Evolutionary conservation across 768 basidiomycete species (phyloP).

Genomic region (Hebeloma cylindrosporum): DNA sequence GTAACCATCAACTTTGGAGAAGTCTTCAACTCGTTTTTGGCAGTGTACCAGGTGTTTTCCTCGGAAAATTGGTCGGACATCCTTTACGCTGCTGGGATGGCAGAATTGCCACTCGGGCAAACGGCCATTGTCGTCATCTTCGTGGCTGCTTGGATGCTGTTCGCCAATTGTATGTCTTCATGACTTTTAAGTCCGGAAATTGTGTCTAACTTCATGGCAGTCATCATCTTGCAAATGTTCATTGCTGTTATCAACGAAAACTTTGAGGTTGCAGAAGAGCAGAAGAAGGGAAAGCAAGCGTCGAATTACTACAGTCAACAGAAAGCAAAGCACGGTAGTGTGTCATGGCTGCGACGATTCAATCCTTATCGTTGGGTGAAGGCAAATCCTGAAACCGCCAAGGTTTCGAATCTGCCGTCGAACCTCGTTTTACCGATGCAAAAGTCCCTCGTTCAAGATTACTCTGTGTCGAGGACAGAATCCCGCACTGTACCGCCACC

Average conservation of each 20-base stretch:
- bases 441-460: slow-evolving; percentile 68
- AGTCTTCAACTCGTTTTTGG: slow-evolving; percentile 82
- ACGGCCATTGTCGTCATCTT: slow-evolving; percentile 70
- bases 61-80: slow-evolving; percentile 94
- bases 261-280: slow-evolving; percentile 89
- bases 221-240: slow-evolving; percentile 93
- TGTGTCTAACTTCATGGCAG: slow-evolving; percentile 36
- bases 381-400: slow-evolving; percentile 69
- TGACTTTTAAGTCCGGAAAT: slow-evolving; percentile 3
- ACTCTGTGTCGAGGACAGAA: slow-evolving; percentile 37
- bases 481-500: slow-evolving; percentile 11
- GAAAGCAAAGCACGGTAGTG: slow-evolving; percentile 48
- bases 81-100: slow-evolving; percentile 58
- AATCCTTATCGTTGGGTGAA: slow-evolving; percentile 90
- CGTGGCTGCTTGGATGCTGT: slow-evolving; percentile 81
- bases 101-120: slow-evolving; percentile 68
- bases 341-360: slow-evolving; percentile 68
- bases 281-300: slow-evolving; percentile 80
- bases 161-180: slow-evolving; percentile 79
- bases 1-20: slow-evolving; percentile 73
- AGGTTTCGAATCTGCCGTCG: slow-evolving; percentile 69
- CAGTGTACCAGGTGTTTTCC: slow-evolving; percentile 86
- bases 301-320: slow-evolving; percentile 64
- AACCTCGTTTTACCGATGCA: slow-evolving; percentile 79
- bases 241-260: slow-evolving; percentile 98